Base-by-base conservation (phyloP, 2,329 filamentous ascomycete species). In the Neonectria ditissima region DNA sequence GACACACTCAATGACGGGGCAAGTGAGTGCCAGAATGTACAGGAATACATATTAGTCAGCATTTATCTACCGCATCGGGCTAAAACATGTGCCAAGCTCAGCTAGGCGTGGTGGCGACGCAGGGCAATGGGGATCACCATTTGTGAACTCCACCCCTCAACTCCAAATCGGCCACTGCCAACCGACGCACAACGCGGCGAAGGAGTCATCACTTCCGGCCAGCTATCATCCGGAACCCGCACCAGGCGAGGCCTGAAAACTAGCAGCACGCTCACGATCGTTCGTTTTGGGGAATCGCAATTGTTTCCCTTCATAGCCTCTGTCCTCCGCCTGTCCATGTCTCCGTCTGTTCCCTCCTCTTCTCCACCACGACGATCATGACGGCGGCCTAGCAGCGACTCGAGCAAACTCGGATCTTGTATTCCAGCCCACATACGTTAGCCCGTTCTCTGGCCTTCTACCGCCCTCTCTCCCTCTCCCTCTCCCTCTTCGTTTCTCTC, bases 181-280 rank as follows among this genome's bases (percentile, higher is more conserved):
- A 47, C 30, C 45, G 30, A 51, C 61, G 37, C 61, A 59, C 62
- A 55, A 55, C 53, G 48, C 63, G 63, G 63, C 51, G 51, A 63
- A 63, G 48, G 63, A 65, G 63, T 65, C 63, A 65, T 65, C 47
- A 24, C 37, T 20, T 32, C n/a, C 22, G 16, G 14, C 55, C 41
- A 28, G 41, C 18, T 28, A 62, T 16, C 59, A 28, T 22, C 52
- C 22, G 37, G 28, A 47, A 26, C 20, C 59, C 53, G 22, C 56
- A 18, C 3, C 14, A 16, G 26, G 28, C 45, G 45, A 50, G 26
- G 11, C 18, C 20, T 26, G 6, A 26, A 20, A 34, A 59, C 18
- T 30, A 45, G 26, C 13, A 30, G n/a, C 45, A 18, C 7, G 16
- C 45, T 16, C 28, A 48, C 26, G 30, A 30, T n/a, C 14, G 13